A percentile compares a stretch with the other conserved stretches of the same genome.
Conservation (phyloP, 257 asterid species). For the Marsdenia floribunda region DNA sequence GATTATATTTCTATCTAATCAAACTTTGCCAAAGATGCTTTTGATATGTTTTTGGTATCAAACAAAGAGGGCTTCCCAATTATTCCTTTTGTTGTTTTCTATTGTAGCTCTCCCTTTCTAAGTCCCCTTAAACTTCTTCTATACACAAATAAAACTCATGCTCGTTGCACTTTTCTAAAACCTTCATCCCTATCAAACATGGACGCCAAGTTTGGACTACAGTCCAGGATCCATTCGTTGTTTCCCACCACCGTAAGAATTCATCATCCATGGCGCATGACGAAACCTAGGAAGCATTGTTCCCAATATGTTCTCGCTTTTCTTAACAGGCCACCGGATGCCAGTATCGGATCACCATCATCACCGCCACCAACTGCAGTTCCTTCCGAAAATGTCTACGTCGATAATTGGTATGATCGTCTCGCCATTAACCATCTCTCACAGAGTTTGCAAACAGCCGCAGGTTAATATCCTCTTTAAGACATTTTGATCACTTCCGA, state of each 20-base stretch:
- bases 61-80: not conserved
- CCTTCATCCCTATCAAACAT: slow-evolving; percentile 18
- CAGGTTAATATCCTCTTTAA: slow-evolving; percentile 31
- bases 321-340: slow-evolving; percentile 22
- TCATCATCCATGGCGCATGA: slow-evolving; percentile 31
- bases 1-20: no score
- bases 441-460: slow-evolving; percentile 45
- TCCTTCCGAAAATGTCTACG: slow-evolving; percentile 33
- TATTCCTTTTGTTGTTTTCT: not conserved
- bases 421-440: slow-evolving; percentile 77
- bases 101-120: not conserved
- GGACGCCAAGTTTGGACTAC: slow-evolving; percentile 32
- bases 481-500: not conserved
- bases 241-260: slow-evolving; percentile 13
- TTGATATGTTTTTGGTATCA: not conserved
- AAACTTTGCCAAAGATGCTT: not conserved
- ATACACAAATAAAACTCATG: no score
- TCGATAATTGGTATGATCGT: slow-evolving; percentile 63
- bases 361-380: not conserved
- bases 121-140: no score
- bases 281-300: slow-evolving; percentile 13
- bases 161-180: not conserved
- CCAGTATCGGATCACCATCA: not conserved
- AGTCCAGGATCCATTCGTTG: slow-evolving; percentile 15
- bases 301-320: slow-evolving; percentile 18